A percentile compares a stretch with the other conserved stretches of the same genome.
phyloP scores from a whole-genome alignment of 768 basidiomycete genomes.

The Tulasnella sp. region DNA sequence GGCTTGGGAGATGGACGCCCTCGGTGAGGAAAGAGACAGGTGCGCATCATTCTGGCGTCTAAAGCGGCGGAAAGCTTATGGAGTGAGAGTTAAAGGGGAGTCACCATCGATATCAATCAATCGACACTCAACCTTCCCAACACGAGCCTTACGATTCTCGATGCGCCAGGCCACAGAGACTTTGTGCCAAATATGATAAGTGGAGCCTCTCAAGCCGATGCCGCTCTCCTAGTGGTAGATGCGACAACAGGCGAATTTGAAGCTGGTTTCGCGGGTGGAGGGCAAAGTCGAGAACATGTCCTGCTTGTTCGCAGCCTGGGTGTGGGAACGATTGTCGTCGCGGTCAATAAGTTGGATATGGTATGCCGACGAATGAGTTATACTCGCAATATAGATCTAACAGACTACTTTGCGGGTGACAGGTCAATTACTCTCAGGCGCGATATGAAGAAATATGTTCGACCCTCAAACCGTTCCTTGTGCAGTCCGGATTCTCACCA shows the following conservation, averaged over 20 bases:
- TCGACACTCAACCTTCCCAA: conserved; percentile 71
- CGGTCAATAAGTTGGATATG: conserved; percentile 92
- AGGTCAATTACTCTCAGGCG: conserved; percentile 84
- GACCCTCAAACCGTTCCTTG: conserved; percentile 71
- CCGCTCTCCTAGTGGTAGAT: conserved; percentile 89
- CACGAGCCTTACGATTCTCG: conserved; percentile 85
- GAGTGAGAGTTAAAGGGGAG: conserved; percentile 57
- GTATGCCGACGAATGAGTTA: conserved; percentile 43
- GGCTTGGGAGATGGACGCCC: conserved; percentile 97
- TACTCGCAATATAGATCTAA: background rate
- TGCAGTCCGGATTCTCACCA: conserved; percentile 80
- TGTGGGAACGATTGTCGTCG: conserved; percentile 84
- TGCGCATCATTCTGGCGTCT: conserved; percentile 36
- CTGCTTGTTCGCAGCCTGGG: conserved; percentile 88
- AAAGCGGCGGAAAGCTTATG: conserved; percentile 21
- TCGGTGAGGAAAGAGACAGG: conserved; percentile 90
- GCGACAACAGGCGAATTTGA: conserved; percentile 90
- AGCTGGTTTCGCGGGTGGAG: conserved; percentile 88
- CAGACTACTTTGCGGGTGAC: conserved; percentile 10
- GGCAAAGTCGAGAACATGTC: conserved; percentile 93
- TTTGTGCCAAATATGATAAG: conserved; percentile 99
- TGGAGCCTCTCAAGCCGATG: conserved; percentile 94
- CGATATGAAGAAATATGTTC: conserved; percentile 84
- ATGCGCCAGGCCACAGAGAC: conserved; percentile 95
- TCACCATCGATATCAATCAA: conserved; percentile 95